Conservation (phyloP, 768 basidiomycete species). For the Daedalea quercina region DNA sequence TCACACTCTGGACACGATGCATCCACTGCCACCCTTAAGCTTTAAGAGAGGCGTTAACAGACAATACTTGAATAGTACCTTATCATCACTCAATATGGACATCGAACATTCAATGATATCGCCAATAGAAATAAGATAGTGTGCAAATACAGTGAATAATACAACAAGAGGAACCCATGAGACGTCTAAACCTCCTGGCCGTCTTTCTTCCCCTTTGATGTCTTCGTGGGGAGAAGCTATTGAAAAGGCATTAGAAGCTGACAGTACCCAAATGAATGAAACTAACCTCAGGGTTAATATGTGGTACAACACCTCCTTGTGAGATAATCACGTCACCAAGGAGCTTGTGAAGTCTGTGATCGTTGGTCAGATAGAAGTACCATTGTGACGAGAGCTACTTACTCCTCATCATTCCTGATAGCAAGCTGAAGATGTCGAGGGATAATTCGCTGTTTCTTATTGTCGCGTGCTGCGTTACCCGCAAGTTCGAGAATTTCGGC, state of each 20-base stretch:
- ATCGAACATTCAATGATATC: neutral
- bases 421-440: slow-evolving; percentile 93
- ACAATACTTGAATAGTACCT: no score
- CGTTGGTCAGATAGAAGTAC: slow-evolving; percentile 1
- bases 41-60: no score
- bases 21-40: no score
- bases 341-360: slow-evolving; percentile 53
- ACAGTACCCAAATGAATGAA: neutral
- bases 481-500: slow-evolving; percentile 94
- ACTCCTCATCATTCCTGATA: slow-evolving; percentile 93
- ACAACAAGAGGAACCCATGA: slow-evolving; percentile 3
- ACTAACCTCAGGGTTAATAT: slow-evolving; percentile 58
- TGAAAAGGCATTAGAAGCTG: neutral
- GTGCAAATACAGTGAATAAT: slow-evolving; percentile 2
- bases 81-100: no score
- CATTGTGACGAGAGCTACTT: slow-evolving; percentile 16
- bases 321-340: slow-evolving; percentile 86
- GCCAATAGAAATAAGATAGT: slow-evolving; percentile 5
- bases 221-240: slow-evolving; percentile 40
- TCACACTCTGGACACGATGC: no score
- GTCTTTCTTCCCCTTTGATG: slow-evolving; percentile 43
- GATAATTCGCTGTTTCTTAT: slow-evolving; percentile 94
- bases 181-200: slow-evolving; percentile 8
- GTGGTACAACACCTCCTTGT: slow-evolving; percentile 89
- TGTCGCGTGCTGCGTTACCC: slow-evolving; percentile 84